Evolutionary conservation across 148 eudicot species (phyloP), one percentile per base, ranked within the genome.

Genomic region (Salicornia ramosissima): DNA sequence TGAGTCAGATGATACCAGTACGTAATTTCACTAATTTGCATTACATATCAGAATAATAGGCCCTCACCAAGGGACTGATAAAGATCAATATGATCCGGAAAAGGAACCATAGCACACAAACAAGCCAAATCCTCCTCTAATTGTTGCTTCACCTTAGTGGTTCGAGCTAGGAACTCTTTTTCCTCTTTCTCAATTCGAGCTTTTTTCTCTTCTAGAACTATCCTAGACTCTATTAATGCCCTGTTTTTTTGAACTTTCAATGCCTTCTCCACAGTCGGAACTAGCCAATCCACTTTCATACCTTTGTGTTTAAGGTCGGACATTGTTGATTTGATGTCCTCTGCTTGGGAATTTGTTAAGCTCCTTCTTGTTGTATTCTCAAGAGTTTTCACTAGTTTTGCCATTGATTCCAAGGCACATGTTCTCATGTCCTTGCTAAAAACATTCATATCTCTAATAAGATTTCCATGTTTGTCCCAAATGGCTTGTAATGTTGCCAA

Each of bases 361-460:
- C 14, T 66, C 26, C 71, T 66, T 31, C 57, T 28, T n/a, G 66
- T 67, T 15, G 29, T 74, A 26, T 67, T 67, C 26, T 66, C 16
- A 39, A 74, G 65, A 46, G 33, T 74, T 11, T 30, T 57, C 19
- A 43, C 14, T 12, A 74, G 64, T 57, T 46, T 51, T 56, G 77
- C 77, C 42, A 74, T 34, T 34, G 50, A 68, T 36, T 74, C 77
- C 24, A 74, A 65, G 49, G 65, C 71, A 57, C 71, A 21, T 30
- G 34, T 55, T 66, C 54, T 50, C 46, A 65, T 65, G 4, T 47
- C 29, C 30, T 72, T 72, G 52, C n/a, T 74, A 9, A 45, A 39
- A 13, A 74, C 64, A 45, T 71, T 74, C 9, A 56, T 11, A 9
- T 66, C 26, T 18, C 57, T 29, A 33, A 74, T 31, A 3, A 74